Evolutionary conservation across 176 grass and related monocot species (phyloP), one percentile per base, ranked within the genome.

Genomic region (Lolium perenne): DNA sequence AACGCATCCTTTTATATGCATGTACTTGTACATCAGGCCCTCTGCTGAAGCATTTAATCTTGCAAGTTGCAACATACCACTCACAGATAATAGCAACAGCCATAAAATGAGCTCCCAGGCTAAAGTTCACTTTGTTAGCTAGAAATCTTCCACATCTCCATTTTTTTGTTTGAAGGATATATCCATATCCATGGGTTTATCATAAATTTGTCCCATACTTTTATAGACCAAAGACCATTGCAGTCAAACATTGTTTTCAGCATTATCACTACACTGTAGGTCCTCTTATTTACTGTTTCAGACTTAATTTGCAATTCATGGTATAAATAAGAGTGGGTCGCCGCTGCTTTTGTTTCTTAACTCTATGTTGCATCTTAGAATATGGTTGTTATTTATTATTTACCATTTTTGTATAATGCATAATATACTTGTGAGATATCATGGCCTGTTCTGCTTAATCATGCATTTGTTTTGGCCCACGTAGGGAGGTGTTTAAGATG

Each of bases 401-500:
- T 62, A 4, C 11, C 61, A 4, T 58, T 62, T 72, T 10, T 60
- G 40, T 86, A 51, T 60, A 76, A 38, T 20, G 10, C 14, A 1
- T 35, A 85, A 66, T 58, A 74, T 80, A 38, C 51, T 58, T 14
- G 54, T 15, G 17, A 17, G 10, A 8, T 50, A 82, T 18, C 18
- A 43, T 81, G 54, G 29, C n/a, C 17, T 56, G 53, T 78, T 73
- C 25, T 22, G 40, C 67, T 41, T 88, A 83, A 85, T 82, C 77
- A 18, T 66, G 64, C 40, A 41, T 0, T 70, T 86, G 38, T 7
- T 81, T 79, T 77, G 43, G 1, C 55, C 17, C 54, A 10, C 76
- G 4, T 86, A 99, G 97, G 82, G 94, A 99, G 59, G 75, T 99
- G 71, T 84, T 99, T 78, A 91, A 88, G 21, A 89, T 92, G 92